A percentile compares a stretch with the other conserved stretches of the same genome.
These are phyloP conservation scores for Fusarium albosuccineum DNA, from an alignment of 2,329 filamentous ascomycete species.

Conservation along the genomic window DNA sequence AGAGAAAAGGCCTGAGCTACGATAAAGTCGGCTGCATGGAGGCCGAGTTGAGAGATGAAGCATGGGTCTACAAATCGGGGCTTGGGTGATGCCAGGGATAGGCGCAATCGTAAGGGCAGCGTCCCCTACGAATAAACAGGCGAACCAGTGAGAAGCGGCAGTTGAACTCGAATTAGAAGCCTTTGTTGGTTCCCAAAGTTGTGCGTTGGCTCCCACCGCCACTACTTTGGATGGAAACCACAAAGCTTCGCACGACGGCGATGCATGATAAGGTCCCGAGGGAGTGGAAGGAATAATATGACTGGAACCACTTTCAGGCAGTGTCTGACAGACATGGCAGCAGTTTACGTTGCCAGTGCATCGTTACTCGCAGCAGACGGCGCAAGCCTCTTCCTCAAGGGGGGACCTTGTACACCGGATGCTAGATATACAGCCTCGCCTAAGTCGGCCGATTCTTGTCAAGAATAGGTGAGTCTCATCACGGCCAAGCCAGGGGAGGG, in stretches of 20 bases:
- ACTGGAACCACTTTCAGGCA: neutral
- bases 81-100: neutral
- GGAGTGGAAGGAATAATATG: neutral
- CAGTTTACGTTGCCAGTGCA: neutral
- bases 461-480: neutral
- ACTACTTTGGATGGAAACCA: neutral
- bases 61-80: neutral
- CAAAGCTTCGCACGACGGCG: neutral
- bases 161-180: neutral
- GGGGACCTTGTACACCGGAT: conserved; percentile 3
- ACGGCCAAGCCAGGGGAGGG: neutral
- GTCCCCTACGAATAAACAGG: neutral
- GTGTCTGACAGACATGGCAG: neutral
- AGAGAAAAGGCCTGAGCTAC: neutral
- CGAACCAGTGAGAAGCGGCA: neutral
- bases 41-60: neutral
- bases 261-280: neutral
- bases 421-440: conserved; percentile 11
- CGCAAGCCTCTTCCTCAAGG: neutral
- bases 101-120: neutral
- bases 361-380: neutral
- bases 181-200: neutral
- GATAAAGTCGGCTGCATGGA: no score
- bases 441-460: neutral
- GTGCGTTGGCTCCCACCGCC: neutral